Conservation (phyloP, 2,329 filamentous ascomycete genomes). For the Trichophyton schoenleinii region DNA sequence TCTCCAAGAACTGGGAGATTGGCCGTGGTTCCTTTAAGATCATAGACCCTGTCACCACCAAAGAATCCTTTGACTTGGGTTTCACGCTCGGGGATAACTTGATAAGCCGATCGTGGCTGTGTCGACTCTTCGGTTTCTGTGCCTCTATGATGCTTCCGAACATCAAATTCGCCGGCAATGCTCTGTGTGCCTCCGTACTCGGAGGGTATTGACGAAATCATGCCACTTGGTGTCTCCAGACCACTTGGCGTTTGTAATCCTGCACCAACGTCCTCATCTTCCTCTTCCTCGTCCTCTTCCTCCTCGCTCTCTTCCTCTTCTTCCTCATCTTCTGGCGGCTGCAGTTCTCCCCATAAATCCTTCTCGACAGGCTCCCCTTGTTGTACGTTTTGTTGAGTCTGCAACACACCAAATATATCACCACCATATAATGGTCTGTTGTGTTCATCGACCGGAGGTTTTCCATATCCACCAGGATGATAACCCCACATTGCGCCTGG, state of each 20-base stretch:
- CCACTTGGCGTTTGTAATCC: slow-evolving; percentile 65
- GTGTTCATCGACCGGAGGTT: slow-evolving; percentile 86
- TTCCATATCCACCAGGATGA: slow-evolving; percentile 88
- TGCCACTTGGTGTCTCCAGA: slow-evolving; percentile 66
- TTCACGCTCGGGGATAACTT: slow-evolving; percentile 78
- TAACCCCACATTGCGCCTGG: slow-evolving; percentile 88
- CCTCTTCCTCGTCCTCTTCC: slow-evolving; percentile 56
- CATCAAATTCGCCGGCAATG: slow-evolving; percentile 74
- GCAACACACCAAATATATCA: slow-evolving; percentile 76
- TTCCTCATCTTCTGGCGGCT: slow-evolving; percentile 63
- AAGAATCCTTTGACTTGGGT: slow-evolving; percentile 86
- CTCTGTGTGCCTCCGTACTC: slow-evolving; percentile 66
- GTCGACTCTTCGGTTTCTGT: slow-evolving; percentile 75
- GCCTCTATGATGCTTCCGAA: slow-evolving; percentile 74
- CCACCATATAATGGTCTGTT: slow-evolving; percentile 86
- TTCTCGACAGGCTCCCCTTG: slow-evolving; percentile 73
- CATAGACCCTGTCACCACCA: slow-evolving; percentile 85
- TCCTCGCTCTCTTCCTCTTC: slow-evolving; percentile 53
- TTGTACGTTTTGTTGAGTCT: slow-evolving; percentile 48
- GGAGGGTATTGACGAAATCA: slow-evolving; percentile 67
- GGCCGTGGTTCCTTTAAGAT: slow-evolving; percentile 53
- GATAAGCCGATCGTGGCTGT: slow-evolving; percentile 67
- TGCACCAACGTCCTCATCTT: slow-evolving; percentile 48
- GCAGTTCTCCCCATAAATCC: slow-evolving; percentile 82
- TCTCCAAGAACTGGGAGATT: slow-evolving; percentile 63